Base-by-base conservation (phyloP, 2,329 filamentous ascomycete genomes). In the Fusarium mundagurra region DNA sequence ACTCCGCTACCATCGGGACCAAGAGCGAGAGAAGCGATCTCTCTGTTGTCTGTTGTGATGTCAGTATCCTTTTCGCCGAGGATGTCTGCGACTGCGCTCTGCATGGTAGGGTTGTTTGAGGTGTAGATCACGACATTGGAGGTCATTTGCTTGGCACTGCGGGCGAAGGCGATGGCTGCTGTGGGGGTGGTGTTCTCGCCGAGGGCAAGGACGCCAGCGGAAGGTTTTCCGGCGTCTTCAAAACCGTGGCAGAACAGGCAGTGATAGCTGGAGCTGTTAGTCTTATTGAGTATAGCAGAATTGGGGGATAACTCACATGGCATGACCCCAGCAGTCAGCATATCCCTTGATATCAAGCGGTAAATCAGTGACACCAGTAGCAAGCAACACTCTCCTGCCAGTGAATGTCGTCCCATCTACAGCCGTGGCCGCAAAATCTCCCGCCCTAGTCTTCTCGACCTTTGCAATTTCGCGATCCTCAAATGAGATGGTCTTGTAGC, bases 251-350 rank as follows among this genome's bases (percentile, higher is more conserved):
- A 29, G 27, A 48, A 48, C 18, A 48, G 45, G 27, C 45, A 48
- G 45, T 48, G 27, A 13, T 48, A 48, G 13, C 45, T 48, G 13
- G 6, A 48, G 9, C 4, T 3, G 20, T 29, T 3, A 48, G 45
- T 29, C 0, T 16, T 22, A 22, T 16, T 22, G 4, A 48, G 2
- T 1, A 3, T 16, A 0, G 3, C 1, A 47, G 2, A 7, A 29
- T 29, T 7, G 10, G 4, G 44, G 8, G 6, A 4, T 4, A 10
- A 8, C 44, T 5, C 1, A 47, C 44, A 47, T 47, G 4, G 27
- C 9, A 22, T 14, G 20, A 16, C 45, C 45, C 45, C 45, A 48
- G 9, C 45, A 48, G 18, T 48, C 27, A 22, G 13, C 18, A 48
- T 48, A 48, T 48, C 45, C 27, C 27, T 22, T 16, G 4, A 48